Base-by-base conservation (phyloP, 2,329 filamentous ascomycete species). In the Fusarium mexicanum region DNA sequence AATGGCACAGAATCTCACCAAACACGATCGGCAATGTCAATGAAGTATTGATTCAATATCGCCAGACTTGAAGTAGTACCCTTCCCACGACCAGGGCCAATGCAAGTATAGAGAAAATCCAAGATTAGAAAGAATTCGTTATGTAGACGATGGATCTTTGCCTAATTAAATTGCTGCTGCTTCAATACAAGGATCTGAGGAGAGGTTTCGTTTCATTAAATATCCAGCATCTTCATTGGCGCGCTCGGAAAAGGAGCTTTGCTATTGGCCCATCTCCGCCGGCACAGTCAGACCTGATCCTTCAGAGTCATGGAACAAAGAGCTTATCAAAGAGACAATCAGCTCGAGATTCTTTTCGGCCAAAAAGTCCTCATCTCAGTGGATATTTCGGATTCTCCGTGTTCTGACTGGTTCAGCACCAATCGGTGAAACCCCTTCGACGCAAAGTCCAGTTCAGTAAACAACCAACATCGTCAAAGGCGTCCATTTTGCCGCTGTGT, bases 181-280 rank as follows among this genome's bases (percentile, higher is more conserved):
- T 22, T 29, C 11, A 3, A 33, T 11, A n/a, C 22, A 3, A 10
- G 3, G 11, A 18, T n/a, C 12, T 8, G 22, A 50, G 29, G 22
- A 8, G 14, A 17, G 20, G 26, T 31, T n/a, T 31, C 14, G 46
- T 22, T 22, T n/a, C 14, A 9, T 31, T 22, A 29, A n/a, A 18
- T 22, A 31, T 31, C 14, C 26, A n/a, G 46, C 3, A 12, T 31
- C 13, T 12, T 26, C 13, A 68, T 68, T 68, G 54, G 65, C 3
- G 12, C 3, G 35, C 16, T 68, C 65, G 65, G 65, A 68, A 68
- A 68, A 3, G 6, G 16, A 48, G 43, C 18, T 5, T 38, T 5
- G 3, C 37, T 3, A 68, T 68, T 68, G 65, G 65, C 1, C 8
- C 10, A 14, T n/a, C 5, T 10, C 16, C 31, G 3, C 41, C 37